Percentiles rank a stretch among this genome's conserved stretches.
phyloP scores from a whole-genome alignment of 129 eudicot genomes.

The Tagetes patula region DNA sequence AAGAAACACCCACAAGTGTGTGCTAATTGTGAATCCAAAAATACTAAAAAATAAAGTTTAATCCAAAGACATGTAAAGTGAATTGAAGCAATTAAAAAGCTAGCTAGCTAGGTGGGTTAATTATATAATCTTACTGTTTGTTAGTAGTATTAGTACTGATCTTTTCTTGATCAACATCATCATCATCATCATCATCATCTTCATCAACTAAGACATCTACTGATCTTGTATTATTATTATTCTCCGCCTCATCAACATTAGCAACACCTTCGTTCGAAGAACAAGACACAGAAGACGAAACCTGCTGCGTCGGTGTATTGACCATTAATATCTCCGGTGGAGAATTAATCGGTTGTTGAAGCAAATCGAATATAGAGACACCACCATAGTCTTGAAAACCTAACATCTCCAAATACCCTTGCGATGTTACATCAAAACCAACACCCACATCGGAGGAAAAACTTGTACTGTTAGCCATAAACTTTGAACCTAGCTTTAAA shows the following conservation, averaged over 20 bases:
- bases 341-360: constrained; percentile 33
- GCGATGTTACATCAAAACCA: constrained; percentile 34
- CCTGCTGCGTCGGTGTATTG: constrained; percentile 64
- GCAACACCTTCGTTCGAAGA: constrained; percentile 62
- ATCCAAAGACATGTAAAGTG: too few relatives aligned
- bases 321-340: constrained; percentile 30
- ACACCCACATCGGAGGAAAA: constrained; percentile 1
- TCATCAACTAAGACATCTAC: constrained; percentile 32
- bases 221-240: constrained; percentile 7
- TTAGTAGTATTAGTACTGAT: constrained; percentile 52
- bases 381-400: constrained; percentile 44
- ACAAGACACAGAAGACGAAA: constrained; percentile 62
- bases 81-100: too few relatives aligned
- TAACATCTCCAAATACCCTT: constrained; percentile 54
- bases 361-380: constrained; percentile 50
- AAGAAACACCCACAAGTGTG: constrained; percentile 18
- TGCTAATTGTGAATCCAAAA: constrained; percentile 8
- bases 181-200: constrained; percentile 14
- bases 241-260: constrained; percentile 52
- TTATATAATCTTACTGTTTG: constrained; percentile 49
- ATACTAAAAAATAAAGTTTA: too few relatives aligned
- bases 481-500: background rate
- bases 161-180: constrained; percentile 46
- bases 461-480: constrained; percentile 35
- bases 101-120: too few relatives aligned